Evolutionary conservation across 768 basidiomycete species (phyloP).

Genomic region (Cystofilobasidium capitatum): DNA sequence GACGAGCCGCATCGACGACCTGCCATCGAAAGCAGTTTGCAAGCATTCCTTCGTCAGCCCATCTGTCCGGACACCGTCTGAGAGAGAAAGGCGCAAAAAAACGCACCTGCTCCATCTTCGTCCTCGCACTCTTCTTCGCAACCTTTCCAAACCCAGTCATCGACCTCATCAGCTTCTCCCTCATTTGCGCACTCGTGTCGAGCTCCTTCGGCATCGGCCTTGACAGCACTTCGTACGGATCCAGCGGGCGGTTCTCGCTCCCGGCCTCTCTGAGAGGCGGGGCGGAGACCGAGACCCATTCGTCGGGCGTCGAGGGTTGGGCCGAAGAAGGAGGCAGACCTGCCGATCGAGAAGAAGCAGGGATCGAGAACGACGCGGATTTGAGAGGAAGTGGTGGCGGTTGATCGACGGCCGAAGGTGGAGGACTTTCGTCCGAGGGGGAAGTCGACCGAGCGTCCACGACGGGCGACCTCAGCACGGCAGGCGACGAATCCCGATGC

Average conservation of each 20-base stretch:
- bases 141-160: constrained; percentile 13
- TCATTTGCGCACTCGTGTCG: not conserved
- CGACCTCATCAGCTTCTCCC: constrained; percentile 20
- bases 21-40: not conserved
- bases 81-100: not conserved
- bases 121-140: constrained; percentile 1
- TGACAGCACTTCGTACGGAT: constrained; percentile 24
- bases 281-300: not conserved
- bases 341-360: no score
- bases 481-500: not conserved
- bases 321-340: not conserved
- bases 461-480: not conserved
- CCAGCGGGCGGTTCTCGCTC: not conserved
- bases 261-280: not conserved
- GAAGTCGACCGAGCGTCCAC: not conserved
- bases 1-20: not conserved
- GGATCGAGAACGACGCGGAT: not conserved
- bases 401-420: not conserved
- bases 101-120: not conserved
- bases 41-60: not conserved
- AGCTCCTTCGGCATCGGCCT: constrained; percentile 26
- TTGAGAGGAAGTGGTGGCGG: not conserved
- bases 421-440: not conserved
- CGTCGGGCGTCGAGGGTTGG: not conserved
- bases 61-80: not conserved